phyloP scores from a whole-genome alignment of 2,329 filamentous ascomycete genomes.

The Laburnicola sp. region DNA sequence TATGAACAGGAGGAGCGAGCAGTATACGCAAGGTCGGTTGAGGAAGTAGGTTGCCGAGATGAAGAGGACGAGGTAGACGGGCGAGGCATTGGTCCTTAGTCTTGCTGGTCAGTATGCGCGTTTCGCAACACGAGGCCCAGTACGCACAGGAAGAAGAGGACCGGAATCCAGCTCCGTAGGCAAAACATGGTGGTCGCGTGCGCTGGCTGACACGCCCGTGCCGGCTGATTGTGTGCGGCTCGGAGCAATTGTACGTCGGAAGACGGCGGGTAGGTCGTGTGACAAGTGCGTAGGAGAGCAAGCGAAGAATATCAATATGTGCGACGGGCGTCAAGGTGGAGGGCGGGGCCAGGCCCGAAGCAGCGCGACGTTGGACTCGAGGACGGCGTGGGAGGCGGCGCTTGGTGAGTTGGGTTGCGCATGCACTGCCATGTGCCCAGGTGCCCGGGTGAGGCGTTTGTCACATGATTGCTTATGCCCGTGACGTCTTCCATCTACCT shows the following conservation, averaged over 20 bases:
- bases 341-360: no score
- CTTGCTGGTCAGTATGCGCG: slow-evolving; percentile 19
- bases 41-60: slow-evolving; percentile 92
- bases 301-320: no score
- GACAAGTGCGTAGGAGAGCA: no score
- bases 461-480: no score
- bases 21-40: slow-evolving; percentile 96
- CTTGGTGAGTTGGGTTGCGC: no score
- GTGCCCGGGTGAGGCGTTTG: no score
- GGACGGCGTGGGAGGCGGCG: no score
- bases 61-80: slow-evolving; percentile 56
- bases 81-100: slow-evolving; percentile 51
- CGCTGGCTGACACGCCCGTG: slow-evolving; percentile 2
- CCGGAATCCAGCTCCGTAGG: slow-evolving; percentile 60
- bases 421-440: no score
- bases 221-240: neutral
- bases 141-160: slow-evolving; percentile 57
- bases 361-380: no score
- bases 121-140: neutral
- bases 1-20: slow-evolving; percentile 90
- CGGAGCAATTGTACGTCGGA: neutral
- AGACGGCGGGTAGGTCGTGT: neutral
- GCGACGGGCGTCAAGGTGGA: no score
- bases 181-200: slow-evolving; percentile 61
- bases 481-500: no score